A percentile compares a stretch with the other conserved stretches of the same genome.
phyloP scores from a whole-genome alignment of 129 eudicot genomes.

The Chrysanthemum makinoi region DNA sequence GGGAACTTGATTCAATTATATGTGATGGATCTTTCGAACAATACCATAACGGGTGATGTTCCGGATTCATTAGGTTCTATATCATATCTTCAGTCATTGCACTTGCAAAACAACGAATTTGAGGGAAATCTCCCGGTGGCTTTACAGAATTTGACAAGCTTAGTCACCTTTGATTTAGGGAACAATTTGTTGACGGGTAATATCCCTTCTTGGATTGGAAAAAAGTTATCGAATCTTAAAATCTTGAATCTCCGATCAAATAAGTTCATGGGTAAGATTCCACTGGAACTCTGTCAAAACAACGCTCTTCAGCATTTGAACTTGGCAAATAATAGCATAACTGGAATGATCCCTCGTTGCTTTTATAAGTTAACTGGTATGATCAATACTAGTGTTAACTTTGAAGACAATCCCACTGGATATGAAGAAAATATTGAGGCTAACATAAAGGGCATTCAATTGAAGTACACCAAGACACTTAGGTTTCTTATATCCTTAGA shows the following conservation, averaged over 20 bases:
- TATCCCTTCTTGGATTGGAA: constrained; percentile 2
- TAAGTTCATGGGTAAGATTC: constrained; percentile 5
- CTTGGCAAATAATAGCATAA: constrained; percentile 1
- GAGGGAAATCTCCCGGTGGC: background rate
- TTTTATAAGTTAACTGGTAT: background rate
- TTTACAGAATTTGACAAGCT: constrained; percentile 1
- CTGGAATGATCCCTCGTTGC: constrained; percentile 6
- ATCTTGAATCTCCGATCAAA: background rate
- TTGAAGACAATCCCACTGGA: background rate
- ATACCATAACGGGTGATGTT: background rate
- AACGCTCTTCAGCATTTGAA: background rate
- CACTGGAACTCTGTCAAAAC: background rate
- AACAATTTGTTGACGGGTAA: constrained; percentile 3
- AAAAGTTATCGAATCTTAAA: background rate
- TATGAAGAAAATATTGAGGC: background rate
- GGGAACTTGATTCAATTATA: background rate
- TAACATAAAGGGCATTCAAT: background rate
- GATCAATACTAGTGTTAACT: background rate
- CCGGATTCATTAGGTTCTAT: background rate
- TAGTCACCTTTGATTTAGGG: constrained; percentile 7
- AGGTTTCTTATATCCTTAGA: background rate
- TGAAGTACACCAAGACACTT: constrained; percentile 7
- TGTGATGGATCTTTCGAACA: background rate
- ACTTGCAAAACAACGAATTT: background rate
- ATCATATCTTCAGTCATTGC: background rate